These are phyloP conservation scores for Vanilla planifolia DNA, from an alignment of 106 monocot species.

Conservation along the genomic window DNA sequence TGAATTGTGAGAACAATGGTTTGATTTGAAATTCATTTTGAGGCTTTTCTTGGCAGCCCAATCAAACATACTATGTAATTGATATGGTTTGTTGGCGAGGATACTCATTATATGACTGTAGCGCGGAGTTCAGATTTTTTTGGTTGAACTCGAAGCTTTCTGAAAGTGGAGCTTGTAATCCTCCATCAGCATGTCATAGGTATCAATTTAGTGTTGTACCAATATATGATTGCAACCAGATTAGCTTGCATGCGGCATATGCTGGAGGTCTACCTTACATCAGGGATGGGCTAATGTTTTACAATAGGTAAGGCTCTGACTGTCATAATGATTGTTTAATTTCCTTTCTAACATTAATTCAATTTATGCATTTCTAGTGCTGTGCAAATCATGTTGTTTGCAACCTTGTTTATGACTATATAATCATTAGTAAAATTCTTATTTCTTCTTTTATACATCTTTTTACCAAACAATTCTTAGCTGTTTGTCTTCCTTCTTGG, in stretches of 20 bases:
- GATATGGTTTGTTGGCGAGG: conserved; percentile 98
- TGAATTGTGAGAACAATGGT: neutral
- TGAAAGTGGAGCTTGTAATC: conserved; percentile 77
- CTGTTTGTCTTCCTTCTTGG: too few species aligned
- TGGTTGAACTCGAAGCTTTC: conserved; percentile 93
- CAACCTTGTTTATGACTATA: too few species aligned
- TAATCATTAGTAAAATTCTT: too few species aligned
- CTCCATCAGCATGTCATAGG: conserved; percentile 72
- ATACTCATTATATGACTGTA: conserved; percentile 90
- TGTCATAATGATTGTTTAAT: too few species aligned
- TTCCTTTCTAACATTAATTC: too few species aligned
- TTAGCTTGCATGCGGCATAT: conserved; percentile 70
- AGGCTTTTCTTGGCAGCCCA: conserved; percentile 48
- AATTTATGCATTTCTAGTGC: too few species aligned
- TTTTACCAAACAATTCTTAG: too few species aligned
- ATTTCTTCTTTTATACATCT: too few species aligned
- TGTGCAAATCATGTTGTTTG: too few species aligned
- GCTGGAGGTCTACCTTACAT: conserved; percentile 44
- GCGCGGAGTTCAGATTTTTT: conserved; percentile 89
- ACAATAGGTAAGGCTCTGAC: conserved; percentile 71
- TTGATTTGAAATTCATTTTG: conserved; percentile 7
- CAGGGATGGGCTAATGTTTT: conserved; percentile 88
- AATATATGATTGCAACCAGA: conserved; percentile 65
- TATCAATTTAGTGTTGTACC: conserved; percentile 73
- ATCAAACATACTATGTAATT: conserved; percentile 95